These are phyloP conservation scores for Candida endomychidarum DNA, from an alignment of 805 yeast genomes.

Conservation along the genomic window DNA sequence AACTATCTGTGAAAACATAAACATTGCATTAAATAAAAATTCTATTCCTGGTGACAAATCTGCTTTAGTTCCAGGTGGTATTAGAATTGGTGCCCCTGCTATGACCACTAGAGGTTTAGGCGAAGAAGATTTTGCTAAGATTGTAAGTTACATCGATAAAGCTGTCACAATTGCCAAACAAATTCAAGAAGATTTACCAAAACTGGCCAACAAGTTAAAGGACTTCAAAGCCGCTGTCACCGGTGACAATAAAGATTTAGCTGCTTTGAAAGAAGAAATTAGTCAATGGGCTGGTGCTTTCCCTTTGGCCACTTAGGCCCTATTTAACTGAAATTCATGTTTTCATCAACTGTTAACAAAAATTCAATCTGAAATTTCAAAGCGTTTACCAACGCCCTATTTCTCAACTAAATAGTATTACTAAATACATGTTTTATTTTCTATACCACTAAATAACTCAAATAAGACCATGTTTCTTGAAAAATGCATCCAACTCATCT, in stretches of 20 bases:
- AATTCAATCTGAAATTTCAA: constrained; percentile 1
- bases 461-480: constrained; percentile 26
- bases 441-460: constrained; percentile 1
- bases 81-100: constrained; percentile 97
- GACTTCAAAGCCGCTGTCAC: constrained; percentile 87
- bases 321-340: neutral
- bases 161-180: constrained; percentile 78
- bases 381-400: constrained; percentile 6
- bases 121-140: constrained; percentile 72
- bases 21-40: constrained; percentile 95
- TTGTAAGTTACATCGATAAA: constrained; percentile 74
- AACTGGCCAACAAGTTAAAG: constrained; percentile 91
- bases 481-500: constrained; percentile 33
- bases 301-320: constrained; percentile 50
- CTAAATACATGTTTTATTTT: constrained; percentile 5
- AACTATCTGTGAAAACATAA: constrained; percentile 81
- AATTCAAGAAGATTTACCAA: constrained; percentile 78
- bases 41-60: constrained; percentile 96
- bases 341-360: constrained; percentile 4
- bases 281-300: constrained; percentile 87
- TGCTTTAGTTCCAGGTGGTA: constrained; percentile 93
- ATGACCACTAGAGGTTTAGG: constrained; percentile 96
- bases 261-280: constrained; percentile 71
- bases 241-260: constrained; percentile 62
- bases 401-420: constrained; percentile 12